Conservation (phyloP, 2,329 filamentous ascomycete genomes). For the Aplosporella prunicola region DNA sequence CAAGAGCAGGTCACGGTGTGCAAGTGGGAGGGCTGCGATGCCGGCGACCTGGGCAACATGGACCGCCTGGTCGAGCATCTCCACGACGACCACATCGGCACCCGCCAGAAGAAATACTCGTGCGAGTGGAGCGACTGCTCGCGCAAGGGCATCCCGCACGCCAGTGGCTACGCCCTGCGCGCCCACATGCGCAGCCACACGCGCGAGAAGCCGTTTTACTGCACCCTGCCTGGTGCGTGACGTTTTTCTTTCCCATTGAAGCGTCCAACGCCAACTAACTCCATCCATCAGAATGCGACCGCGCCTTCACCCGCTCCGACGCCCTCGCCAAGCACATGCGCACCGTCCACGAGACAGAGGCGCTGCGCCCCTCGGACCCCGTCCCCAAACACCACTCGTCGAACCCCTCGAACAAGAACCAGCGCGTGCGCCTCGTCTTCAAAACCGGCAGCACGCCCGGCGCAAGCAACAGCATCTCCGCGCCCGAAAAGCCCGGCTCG, state of each 20-base stretch:
- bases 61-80: slow-evolving; percentile 43
- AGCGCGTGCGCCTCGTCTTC: slow-evolving; percentile 36
- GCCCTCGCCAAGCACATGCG: slow-evolving; percentile 97
- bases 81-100: slow-evolving; percentile 89
- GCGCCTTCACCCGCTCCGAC: slow-evolving; percentile 91
- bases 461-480: no score
- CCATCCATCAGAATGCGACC: slow-evolving; percentile 80
- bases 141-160: slow-evolving; percentile 82
- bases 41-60: slow-evolving; percentile 41
- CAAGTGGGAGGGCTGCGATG: slow-evolving; percentile 43
- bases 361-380: slow-evolving; percentile 65
- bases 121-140: slow-evolving; percentile 92
- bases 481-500: slow-evolving; percentile 24
- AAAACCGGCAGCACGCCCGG: slow-evolving; percentile 21
- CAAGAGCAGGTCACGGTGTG: slow-evolving; percentile 39
- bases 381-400: slow-evolving; percentile 54
- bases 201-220: slow-evolving; percentile 96
- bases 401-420: slow-evolving; percentile 37
- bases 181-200: slow-evolving; percentile 98
- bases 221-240: slow-evolving; percentile 70
- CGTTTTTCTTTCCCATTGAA: neutral
- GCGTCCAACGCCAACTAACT: neutral
- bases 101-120: slow-evolving; percentile 90
- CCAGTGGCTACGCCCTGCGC: slow-evolving; percentile 89
- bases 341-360: slow-evolving; percentile 95